Conservation (phyloP, 768 basidiomycete genomes). For the Leccinum uliginosum region DNA sequence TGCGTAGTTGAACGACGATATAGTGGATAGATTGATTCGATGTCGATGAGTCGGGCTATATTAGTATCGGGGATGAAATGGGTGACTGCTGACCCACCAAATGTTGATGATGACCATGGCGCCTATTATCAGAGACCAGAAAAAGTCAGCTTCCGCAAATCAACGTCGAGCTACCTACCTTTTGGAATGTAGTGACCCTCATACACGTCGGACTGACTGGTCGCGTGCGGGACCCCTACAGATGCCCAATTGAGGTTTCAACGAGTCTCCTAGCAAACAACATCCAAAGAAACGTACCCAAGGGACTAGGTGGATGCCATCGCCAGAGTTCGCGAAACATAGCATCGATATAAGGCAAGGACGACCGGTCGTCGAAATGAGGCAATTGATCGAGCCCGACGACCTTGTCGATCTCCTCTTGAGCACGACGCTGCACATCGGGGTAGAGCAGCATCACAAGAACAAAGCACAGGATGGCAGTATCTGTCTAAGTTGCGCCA, state of each 20-base stretch:
- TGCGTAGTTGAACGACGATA: neutral
- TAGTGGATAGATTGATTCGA: neutral
- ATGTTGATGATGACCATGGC: neutral
- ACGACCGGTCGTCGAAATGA: conserved; percentile 20
- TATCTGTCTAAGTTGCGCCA: conserved; percentile 9
- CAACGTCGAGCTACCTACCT: conserved; percentile 1
- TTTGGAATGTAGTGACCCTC: conserved; percentile 19
- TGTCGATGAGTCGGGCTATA: neutral
- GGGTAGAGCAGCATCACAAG: conserved; percentile 27
- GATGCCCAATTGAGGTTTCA: neutral
- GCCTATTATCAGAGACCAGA: neutral
- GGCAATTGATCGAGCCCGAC: conserved; percentile 22
- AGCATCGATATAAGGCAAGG: conserved; percentile 25
- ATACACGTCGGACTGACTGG: conserved; percentile 16
- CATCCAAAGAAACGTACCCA: conserved; percentile 2
- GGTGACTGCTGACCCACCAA: neutral
- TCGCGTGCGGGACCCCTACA: conserved; percentile 9
- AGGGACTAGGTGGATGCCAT: conserved; percentile 16
- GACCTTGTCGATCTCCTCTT: conserved; percentile 25
- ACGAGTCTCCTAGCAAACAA: neutral
- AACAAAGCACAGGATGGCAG: conserved; percentile 19
- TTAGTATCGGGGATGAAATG: neutral
- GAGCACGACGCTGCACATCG: conserved; percentile 22
- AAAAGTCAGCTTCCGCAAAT: neutral
- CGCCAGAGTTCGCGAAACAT: conserved; percentile 23